Conservation (phyloP, 805 yeast species). For the Metschnikowia peoriensis region DNA sequence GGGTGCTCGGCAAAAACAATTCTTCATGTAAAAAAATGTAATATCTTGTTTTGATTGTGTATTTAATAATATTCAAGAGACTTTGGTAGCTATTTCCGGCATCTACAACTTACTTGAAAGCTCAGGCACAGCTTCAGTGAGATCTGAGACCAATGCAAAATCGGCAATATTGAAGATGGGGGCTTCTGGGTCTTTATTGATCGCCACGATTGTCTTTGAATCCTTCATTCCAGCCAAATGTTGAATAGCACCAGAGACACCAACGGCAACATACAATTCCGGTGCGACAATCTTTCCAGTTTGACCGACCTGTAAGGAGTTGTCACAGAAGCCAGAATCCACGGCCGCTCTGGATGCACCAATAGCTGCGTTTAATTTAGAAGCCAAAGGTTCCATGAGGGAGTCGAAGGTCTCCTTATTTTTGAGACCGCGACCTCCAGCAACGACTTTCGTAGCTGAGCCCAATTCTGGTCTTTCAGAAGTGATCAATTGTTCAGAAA, state of each 20-base stretch:
- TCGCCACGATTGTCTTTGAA: conserved; percentile 88
- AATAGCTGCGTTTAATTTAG: conserved; percentile 81
- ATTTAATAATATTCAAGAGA: background rate
- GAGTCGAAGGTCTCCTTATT: conserved; percentile 82
- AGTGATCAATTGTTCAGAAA: conserved; percentile 68
- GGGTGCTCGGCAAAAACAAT: too few species aligned
- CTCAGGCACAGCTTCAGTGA: conserved; percentile 87
- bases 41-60: background rate
- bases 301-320: conserved; percentile 95
- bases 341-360: conserved; percentile 99
- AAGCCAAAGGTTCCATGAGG: conserved; percentile 79
- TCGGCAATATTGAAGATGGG: conserved; percentile 93
- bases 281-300: conserved; percentile 99
- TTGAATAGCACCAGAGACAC: conserved; percentile 96
- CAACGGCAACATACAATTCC: conserved; percentile 87
- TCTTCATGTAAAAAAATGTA: too few species aligned
- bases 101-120: conserved; percentile 65
- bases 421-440: conserved; percentile 95
- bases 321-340: conserved; percentile 92
- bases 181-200: conserved; percentile 91
- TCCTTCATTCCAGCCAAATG: conserved; percentile 99
- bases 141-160: conserved; percentile 84
- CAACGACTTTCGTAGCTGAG: conserved; percentile 74
- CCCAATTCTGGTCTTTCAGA: conserved; percentile 90
- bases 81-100: background rate